A percentile compares a stretch with the other conserved stretches of the same genome.
phyloP scores from a whole-genome alignment of 495 filamentous ascomycete species.

The Antarctomyces pellizariae region DNA sequence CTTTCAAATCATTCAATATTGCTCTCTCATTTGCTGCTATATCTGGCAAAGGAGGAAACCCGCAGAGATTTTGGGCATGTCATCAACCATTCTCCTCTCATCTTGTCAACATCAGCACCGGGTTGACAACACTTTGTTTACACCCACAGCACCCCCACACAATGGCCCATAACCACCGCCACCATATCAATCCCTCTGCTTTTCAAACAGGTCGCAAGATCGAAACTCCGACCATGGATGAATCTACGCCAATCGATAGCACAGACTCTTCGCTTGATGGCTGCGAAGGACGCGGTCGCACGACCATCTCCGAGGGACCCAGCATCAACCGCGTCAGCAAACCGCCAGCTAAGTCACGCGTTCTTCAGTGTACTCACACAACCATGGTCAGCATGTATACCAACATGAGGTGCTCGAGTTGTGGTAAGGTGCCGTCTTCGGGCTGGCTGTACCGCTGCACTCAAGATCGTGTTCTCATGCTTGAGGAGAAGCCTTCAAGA shows the following conservation, averaged over 20 bases:
- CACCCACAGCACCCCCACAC: no score
- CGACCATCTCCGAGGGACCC: conserved; percentile 4
- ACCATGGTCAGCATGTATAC: conserved; percentile 32
- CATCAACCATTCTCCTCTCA: conserved; percentile 1
- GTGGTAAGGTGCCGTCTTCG: conserved; percentile 20
- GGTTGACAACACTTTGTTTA: no score
- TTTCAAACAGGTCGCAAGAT: no score
- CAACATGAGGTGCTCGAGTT: conserved; percentile 25
- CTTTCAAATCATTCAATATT: no score
- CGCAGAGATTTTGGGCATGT: conserved; percentile 1
- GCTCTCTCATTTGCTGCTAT: no score
- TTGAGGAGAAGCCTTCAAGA: conserved; percentile 19
- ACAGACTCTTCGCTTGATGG: background rate
- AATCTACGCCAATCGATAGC: conserved; percentile 3
- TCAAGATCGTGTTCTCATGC: conserved; percentile 27
- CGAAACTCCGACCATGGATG: no score
- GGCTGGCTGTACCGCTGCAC: conserved; percentile 48
- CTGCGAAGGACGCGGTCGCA: background rate
- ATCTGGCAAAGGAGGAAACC: no score
- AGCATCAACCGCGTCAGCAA: conserved; percentile 3
- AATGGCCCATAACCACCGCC: no score
- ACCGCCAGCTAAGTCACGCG: conserved; percentile 11
- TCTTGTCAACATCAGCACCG: conserved; percentile 2
- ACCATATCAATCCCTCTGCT: no score
- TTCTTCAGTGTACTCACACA: conserved; percentile 35